Evolutionary conservation across 257 asterid genomes (phyloP).

Genomic region (Misopates orontium): DNA sequence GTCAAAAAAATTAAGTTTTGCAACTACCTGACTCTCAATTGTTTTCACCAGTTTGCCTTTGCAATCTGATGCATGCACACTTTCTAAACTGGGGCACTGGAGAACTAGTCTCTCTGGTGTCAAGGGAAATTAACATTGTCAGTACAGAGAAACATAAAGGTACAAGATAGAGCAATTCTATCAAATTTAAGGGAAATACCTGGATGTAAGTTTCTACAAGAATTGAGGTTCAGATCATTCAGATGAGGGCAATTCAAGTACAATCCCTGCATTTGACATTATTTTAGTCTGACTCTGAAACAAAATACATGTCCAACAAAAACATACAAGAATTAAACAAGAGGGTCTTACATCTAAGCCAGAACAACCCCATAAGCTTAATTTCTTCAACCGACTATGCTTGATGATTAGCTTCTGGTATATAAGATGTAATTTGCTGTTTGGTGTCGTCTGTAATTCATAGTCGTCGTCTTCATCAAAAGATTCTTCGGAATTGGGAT

Average conservation of each 20-base stretch:
- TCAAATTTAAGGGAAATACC: slow-evolving; percentile 43
- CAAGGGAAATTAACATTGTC: slow-evolving; percentile 19
- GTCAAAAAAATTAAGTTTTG: neutral
- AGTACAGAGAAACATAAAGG: slow-evolving; percentile 8
- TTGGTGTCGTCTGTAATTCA: slow-evolving; percentile 49
- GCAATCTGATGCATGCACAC: slow-evolving; percentile 81
- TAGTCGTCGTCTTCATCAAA: slow-evolving; percentile 38
- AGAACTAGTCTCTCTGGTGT: slow-evolving; percentile 75
- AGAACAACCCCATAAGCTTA: slow-evolving; percentile 99
- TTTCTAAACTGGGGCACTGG: slow-evolving; percentile 79
- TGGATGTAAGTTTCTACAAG: slow-evolving; percentile 79
- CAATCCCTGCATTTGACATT: slow-evolving; percentile 62
- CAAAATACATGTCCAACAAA: neutral
- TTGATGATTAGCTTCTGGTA: slow-evolving; percentile 91
- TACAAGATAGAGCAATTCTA: neutral
- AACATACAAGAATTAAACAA: neutral
- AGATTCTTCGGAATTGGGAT: slow-evolving; percentile 50
- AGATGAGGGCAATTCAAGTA: slow-evolving; percentile 84
- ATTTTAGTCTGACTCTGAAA: slow-evolving; percentile 27
- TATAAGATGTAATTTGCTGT: slow-evolving; percentile 56
- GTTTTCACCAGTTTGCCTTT: slow-evolving; percentile 60
- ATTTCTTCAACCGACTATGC: slow-evolving; percentile 77
- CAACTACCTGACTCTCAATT: slow-evolving; percentile 74
- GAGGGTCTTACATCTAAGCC: slow-evolving; percentile 84
- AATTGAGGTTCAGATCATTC: slow-evolving; percentile 75